Conservation (phyloP, 2,329 filamentous ascomycete genomes). For the Xylariaceae sp. region DNA sequence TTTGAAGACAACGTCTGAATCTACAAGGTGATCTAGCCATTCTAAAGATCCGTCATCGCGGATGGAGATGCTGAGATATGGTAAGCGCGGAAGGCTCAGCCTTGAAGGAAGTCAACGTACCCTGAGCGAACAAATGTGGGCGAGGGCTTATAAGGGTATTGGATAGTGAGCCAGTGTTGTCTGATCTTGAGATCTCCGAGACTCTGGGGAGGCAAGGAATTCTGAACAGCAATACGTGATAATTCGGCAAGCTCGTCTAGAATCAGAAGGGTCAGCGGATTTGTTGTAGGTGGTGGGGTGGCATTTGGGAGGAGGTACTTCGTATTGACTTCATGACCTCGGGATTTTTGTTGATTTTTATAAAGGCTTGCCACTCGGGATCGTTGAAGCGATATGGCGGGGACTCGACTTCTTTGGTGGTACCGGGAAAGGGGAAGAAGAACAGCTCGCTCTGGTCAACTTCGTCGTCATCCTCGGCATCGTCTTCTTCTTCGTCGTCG, state of each 20-base stretch:
- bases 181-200: conserved; percentile 47
- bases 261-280: no score
- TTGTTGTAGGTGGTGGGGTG: conserved; percentile 10
- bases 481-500: conserved; percentile 40
- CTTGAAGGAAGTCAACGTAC: conserved; percentile 43
- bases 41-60: conserved; percentile 42
- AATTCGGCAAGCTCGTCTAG: conserved; percentile 45
- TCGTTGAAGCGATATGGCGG: conserved; percentile 52
- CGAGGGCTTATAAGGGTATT: conserved; percentile 56
- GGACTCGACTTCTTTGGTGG: conserved; percentile 45
- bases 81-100: not conserved
- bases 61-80: conserved; percentile 43
- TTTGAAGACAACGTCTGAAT: conserved; percentile 42
- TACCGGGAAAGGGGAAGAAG: conserved; percentile 62
- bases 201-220: conserved; percentile 35
- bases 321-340: conserved; percentile 45
- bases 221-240: conserved; percentile 40
- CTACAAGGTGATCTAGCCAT: conserved; percentile 46
- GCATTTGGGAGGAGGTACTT: conserved; percentile 32
- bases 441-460: conserved; percentile 42
- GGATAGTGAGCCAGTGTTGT: conserved; percentile 57
- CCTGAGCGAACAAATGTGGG: conserved; percentile 57
- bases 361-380: conserved; percentile 61
- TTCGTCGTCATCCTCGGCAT: conserved; percentile 37
- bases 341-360: conserved; percentile 53